These are phyloP conservation scores for Quercus variabilis DNA, from an alignment of 306 rosid species.

Conservation along the genomic window DNA sequence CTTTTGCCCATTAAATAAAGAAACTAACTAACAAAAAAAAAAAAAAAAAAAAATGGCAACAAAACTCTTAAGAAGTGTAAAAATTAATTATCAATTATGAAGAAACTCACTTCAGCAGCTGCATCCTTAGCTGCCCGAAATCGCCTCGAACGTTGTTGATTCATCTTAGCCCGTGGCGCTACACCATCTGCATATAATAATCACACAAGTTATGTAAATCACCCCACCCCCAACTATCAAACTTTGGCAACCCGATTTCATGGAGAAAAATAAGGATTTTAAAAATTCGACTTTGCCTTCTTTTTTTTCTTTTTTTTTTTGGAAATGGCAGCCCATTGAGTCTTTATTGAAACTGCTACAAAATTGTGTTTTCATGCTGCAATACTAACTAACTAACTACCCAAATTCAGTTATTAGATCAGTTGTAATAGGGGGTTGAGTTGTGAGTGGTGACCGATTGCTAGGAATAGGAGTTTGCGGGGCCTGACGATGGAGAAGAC, in stretches of 20 bases:
- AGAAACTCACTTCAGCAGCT: slow-evolving; percentile 11
- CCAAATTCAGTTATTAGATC: no score
- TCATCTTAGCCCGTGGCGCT: slow-evolving; percentile 35
- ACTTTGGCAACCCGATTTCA: no score
- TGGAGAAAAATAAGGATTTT: no score
- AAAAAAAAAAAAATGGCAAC: neutral
- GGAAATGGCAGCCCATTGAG: no score
- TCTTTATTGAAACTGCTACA: no score
- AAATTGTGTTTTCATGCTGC: no score
- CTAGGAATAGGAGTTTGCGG: slow-evolving; percentile 21
- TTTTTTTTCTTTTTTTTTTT: no score
- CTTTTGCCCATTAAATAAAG: neutral
- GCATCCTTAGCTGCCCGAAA: slow-evolving; percentile 27
- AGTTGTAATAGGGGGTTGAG: neutral
- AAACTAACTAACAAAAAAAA: neutral
- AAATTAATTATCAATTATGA: neutral
- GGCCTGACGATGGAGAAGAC: slow-evolving; percentile 21
- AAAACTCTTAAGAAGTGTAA: neutral
- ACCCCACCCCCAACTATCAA: no score
- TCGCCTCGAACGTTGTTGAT: slow-evolving; percentile 28
- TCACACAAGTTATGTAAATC: no score
- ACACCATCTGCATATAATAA: slow-evolving; percentile 17
- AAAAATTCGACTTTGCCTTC: no score
- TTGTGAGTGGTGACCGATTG: slow-evolving; percentile 16
- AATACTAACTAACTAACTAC: no score